phyloP scores from a whole-genome alignment of 106 monocot genomes.

The Allium fistulosum region DNA sequence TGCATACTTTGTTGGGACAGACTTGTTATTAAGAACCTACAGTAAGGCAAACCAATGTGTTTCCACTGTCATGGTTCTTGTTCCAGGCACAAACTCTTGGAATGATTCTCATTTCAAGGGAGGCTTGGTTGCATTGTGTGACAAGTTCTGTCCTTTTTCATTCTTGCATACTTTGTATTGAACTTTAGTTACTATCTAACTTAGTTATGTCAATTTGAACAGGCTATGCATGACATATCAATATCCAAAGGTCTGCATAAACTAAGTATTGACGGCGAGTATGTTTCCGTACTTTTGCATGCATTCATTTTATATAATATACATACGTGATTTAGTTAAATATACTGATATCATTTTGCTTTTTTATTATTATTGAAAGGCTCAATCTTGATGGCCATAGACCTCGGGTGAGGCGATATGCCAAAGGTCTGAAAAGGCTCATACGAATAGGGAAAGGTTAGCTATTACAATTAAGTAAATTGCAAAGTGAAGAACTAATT shows the following conservation, averaged over 20 bases:
- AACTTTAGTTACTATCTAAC: neutral
- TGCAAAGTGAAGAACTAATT: neutral
- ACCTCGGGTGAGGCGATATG: slow-evolving; percentile 78
- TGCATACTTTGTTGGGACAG: no score
- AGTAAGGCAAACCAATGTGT: no score
- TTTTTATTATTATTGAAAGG: slow-evolving; percentile 24
- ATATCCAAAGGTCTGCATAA: slow-evolving; percentile 24
- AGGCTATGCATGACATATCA: slow-evolving; percentile 63
- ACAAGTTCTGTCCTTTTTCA: no score
- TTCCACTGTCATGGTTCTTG: no score
- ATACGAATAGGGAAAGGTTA: slow-evolving; percentile 87
- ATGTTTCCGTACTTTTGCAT: slow-evolving; percentile 20
- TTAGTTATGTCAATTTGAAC: slow-evolving; percentile 14
- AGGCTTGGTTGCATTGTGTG: no score
- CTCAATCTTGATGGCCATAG: slow-evolving; percentile 90
- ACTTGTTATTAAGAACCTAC: no score
- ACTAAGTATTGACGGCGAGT: slow-evolving; percentile 56
- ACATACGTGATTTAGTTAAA: neutral
- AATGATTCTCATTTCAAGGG: no score
- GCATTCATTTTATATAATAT: slow-evolving; percentile 4
- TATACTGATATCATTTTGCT: slow-evolving; percentile 3
- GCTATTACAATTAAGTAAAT: no score
- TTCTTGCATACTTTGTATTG: no score
- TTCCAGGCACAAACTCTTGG: no score
- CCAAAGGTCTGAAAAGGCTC: slow-evolving; percentile 72